Evolutionary conservation across 1,284 basidiomycete genomes (phyloP).

Genomic region (Trichosporon sp.): DNA sequence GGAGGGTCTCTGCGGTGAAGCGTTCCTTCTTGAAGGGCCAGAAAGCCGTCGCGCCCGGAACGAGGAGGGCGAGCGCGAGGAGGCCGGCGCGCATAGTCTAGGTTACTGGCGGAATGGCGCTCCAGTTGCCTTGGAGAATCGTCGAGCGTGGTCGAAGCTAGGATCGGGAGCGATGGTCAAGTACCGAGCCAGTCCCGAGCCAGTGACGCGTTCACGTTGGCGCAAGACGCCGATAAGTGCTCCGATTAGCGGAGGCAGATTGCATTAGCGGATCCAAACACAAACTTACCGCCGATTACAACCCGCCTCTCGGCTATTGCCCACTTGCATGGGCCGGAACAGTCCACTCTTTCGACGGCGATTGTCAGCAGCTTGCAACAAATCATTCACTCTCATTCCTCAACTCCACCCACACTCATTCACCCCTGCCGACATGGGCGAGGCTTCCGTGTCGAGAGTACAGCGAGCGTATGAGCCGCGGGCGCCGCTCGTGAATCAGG

Average conservation of each 20-base stretch:
- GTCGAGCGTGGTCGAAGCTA: slow-evolving; percentile 6
- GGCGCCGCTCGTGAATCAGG: slow-evolving; percentile 80
- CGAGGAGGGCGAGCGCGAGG: slow-evolving; percentile 24
- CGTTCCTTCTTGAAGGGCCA: slow-evolving; percentile 84
- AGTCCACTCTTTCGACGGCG: background rate
- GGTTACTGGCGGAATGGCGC: background rate
- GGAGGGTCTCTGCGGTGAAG: slow-evolving; percentile 81
- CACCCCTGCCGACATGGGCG: background rate
- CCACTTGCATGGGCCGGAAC: slow-evolving; percentile 8
- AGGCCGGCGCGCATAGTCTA: slow-evolving; percentile 25
- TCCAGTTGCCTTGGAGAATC: background rate
- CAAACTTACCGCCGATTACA: background rate
- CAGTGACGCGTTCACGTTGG: background rate
- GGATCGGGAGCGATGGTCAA: background rate
- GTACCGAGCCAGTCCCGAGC: background rate
- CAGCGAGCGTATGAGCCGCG: slow-evolving; percentile 43
- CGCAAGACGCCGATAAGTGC: slow-evolving; percentile 14
- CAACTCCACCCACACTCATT: background rate
- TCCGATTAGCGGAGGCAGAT: slow-evolving; percentile 24
- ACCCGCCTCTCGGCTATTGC: slow-evolving; percentile 18
- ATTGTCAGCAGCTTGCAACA: background rate
- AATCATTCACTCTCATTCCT: slow-evolving; percentile 1
- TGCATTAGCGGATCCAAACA: background rate
- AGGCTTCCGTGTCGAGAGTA: slow-evolving; percentile 3
- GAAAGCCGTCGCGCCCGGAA: slow-evolving; percentile 22